phyloP scores from a whole-genome alignment of 495 filamentous ascomycete genomes.

The Lasiosphaeriaceae sp. region DNA sequence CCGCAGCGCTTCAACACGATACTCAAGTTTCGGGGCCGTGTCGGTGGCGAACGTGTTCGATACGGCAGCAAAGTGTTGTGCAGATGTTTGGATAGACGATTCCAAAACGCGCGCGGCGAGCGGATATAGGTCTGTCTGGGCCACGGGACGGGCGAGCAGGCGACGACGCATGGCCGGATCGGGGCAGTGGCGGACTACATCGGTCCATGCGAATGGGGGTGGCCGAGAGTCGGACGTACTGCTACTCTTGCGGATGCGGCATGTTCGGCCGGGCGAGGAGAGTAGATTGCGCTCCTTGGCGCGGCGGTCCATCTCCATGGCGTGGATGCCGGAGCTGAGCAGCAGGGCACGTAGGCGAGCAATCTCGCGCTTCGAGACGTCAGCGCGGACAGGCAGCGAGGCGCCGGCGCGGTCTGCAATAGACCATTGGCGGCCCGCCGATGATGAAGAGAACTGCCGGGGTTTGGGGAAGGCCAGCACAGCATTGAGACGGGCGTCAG shows the following conservation, averaged over 20 bases:
- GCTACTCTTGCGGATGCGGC: neutral
- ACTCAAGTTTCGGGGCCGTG: conserved; percentile 30
- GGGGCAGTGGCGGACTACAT: conserved; percentile 30
- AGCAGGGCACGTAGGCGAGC: conserved; percentile 70
- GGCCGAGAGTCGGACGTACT: neutral
- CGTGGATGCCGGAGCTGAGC: conserved; percentile 80
- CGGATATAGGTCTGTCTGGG: conserved; percentile 61
- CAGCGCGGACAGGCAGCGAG: conserved; percentile 33
- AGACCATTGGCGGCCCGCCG: conserved; percentile 58
- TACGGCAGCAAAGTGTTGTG: conserved; percentile 50
- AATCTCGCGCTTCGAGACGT: conserved; percentile 61
- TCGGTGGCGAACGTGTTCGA: conserved; percentile 38
- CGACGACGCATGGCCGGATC: conserved; percentile 14
- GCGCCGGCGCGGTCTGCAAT: conserved; percentile 56
- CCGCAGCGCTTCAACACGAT: conserved; percentile 34
- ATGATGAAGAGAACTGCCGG: conserved; percentile 21
- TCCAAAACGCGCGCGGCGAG: conserved; percentile 63
- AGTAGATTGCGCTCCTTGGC: conserved; percentile 46
- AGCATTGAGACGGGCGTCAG: conserved; percentile 24
- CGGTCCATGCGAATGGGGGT: conserved; percentile 24
- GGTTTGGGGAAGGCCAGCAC: conserved; percentile 17
- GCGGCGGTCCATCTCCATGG: conserved; percentile 67
- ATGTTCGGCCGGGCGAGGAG: conserved; percentile 5
- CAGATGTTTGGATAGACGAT: conserved; percentile 50
- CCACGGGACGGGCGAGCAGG: conserved; percentile 43